phyloP scores from a whole-genome alignment of 179 eudicot species.

The Spinacia oleracea region DNA sequence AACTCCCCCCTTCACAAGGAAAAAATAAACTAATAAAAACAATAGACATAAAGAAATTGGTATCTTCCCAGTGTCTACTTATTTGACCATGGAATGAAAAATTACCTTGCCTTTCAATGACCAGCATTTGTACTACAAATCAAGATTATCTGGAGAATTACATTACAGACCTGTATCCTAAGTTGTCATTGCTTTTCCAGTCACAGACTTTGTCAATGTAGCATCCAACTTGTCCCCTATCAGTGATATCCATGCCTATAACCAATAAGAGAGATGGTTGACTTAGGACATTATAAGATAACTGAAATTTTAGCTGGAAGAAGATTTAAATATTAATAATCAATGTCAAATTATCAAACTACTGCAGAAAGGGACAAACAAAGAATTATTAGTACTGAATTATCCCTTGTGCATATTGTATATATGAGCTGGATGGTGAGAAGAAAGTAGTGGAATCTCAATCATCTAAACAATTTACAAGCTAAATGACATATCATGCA shows the following conservation, averaged over 20 bases:
- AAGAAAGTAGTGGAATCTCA: slow-evolving; percentile 11
- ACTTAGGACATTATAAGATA: slow-evolving; percentile 12
- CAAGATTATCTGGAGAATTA: neutral
- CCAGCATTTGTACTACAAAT: neutral
- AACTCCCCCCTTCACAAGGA: too few relatives aligned
- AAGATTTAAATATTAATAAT: slow-evolving; percentile 10
- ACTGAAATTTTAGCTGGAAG: slow-evolving; percentile 22
- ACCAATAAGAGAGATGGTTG: slow-evolving; percentile 12
- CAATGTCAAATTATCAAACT: slow-evolving; percentile 20
- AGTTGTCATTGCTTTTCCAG: slow-evolving; percentile 25
- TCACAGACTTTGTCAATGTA: slow-evolving; percentile 60
- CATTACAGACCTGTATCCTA: slow-evolving; percentile 33
- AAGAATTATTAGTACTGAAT: slow-evolving; percentile 5
- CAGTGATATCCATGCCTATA: slow-evolving; percentile 87
- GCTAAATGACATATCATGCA: neutral
- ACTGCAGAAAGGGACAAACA: slow-evolving; percentile 14
- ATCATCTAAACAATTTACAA: neutral
- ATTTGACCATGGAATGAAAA: neutral
- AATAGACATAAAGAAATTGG: too few relatives aligned
- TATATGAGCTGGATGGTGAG: slow-evolving; percentile 21
- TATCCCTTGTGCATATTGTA: slow-evolving; percentile 16
- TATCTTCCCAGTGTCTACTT: neutral
- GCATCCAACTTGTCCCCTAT: slow-evolving; percentile 90
- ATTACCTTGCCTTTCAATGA: slow-evolving; percentile 24
- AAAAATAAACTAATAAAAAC: too few relatives aligned